Evolutionary conservation across 1,139 yeast genomes (phyloP), one percentile per base, ranked within the genome.

Genomic region (Magnusiomyces ingens): DNA sequence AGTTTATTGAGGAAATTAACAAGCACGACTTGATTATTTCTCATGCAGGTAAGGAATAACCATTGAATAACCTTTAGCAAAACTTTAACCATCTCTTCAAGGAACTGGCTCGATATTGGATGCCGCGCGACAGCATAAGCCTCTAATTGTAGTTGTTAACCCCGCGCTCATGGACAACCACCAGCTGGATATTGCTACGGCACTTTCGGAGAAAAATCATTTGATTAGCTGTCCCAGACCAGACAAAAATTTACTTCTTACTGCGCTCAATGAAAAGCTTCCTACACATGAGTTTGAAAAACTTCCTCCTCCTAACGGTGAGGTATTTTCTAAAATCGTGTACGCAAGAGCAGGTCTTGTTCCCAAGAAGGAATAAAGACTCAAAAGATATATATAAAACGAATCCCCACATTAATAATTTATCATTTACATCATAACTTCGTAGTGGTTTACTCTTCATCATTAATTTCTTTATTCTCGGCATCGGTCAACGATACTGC

Each of bases 61-160:
- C 26, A 32, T 26, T 48, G 19, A 18, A 19, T 2, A 32, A 32
- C 15, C n/a, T 18, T 17, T 21, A 2, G 21, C 13, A 11, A 15
- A 18, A 43, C 22, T 43, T 21, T 17, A 11, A 8, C 19, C 12
- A 12, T 15, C 13, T 5, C 45, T 94, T 1, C 13, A 29, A 52
- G 57, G 57, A 17, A 88, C 98, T 0, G 99, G 99, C 1, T 86
- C 96, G 0, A 86, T 93, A 10, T 68, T 93, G 19, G 99, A 93
- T 63, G 77, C 87, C 0, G 69, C 89, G 41, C 73, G 91, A 21
- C 67, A 73, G 36, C 57, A 70, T 2, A 81, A 79, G 63, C 80
- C 77, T 18, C 71, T 91, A 53, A 71, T 91, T 1, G 93, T 85
- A 4, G 84, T 89, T 36, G 79, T 82, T 10, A 93, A 93, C 67